Percentiles rank a stretch among this genome's conserved stretches.
These are phyloP conservation scores for Solanum hybrid DNA, from an alignment of 305 asterid genomes.

Conservation along the genomic window DNA sequence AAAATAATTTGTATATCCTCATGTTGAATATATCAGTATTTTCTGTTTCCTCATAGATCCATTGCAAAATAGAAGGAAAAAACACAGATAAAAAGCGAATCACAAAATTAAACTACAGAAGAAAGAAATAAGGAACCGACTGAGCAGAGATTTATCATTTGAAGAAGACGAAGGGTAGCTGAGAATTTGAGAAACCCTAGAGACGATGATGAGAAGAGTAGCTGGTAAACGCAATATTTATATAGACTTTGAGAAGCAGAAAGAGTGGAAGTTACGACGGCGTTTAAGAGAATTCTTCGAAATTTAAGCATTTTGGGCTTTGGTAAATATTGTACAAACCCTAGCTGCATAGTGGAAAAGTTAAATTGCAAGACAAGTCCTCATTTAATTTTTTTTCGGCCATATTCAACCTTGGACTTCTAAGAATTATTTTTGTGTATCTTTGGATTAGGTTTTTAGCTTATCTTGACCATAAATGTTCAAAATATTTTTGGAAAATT, in stretches of 20 bases:
- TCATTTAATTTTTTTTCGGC: not conserved
- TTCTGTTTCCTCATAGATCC: constrained; percentile 5
- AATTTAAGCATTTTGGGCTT: not conserved
- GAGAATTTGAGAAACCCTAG: not conserved
- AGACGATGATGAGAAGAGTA: too few species aligned
- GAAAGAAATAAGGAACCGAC: not conserved
- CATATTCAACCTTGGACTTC: not conserved
- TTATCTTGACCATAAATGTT: too few species aligned
- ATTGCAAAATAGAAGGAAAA: too few species aligned
- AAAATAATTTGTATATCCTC: not conserved
- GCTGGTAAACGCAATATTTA: not conserved
- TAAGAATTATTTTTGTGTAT: not conserved
- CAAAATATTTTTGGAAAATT: not conserved
- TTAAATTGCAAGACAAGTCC: not conserved
- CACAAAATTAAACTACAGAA: not conserved
- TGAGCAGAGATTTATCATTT: not conserved
- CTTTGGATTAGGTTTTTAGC: not conserved
- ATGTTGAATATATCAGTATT: constrained; percentile 1
- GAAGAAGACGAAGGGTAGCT: too few species aligned
- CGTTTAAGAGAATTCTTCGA: not conserved
- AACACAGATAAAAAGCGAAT: not conserved
- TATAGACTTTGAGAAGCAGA: not conserved
- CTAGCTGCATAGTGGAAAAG: not conserved
- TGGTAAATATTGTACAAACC: not conserved
- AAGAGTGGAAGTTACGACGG: not conserved